Conservation (phyloP, 345 rosid genomes). For the Eucalyptus polybractea region DNA sequence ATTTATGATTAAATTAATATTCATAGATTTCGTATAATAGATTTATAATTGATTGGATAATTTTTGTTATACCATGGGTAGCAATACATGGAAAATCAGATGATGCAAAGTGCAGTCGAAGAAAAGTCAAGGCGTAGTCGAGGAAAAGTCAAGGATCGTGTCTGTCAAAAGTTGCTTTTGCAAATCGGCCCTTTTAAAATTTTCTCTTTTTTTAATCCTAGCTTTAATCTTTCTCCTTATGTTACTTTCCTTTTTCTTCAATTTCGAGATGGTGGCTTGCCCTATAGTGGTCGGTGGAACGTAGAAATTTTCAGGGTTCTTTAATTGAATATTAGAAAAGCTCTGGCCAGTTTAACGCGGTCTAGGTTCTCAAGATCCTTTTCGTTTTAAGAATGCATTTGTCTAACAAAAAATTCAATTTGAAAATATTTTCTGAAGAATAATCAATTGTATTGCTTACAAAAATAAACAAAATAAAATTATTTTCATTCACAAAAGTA, state of each 20-base stretch:
- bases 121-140: background rate
- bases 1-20: too few species aligned
- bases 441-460: too few species aligned
- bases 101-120: background rate
- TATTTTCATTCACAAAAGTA: too few species aligned
- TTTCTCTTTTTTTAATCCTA: background rate
- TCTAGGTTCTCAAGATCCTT: background rate
- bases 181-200: background rate
- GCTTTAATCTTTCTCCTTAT: background rate
- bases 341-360: background rate
- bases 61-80: rapidly evolving
- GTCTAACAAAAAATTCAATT: too few species aligned
- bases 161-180: background rate
- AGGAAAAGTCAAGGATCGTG: background rate
- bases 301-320: background rate
- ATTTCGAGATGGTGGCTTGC: background rate
- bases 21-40: rapidly evolving
- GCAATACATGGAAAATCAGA: background rate
- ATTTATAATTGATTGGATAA: background rate
- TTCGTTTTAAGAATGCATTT: background rate
- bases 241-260: background rate
- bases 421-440: too few species aligned
- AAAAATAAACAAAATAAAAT: too few species aligned
- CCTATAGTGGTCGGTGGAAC: background rate
- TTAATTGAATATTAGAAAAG: background rate